Conservation (phyloP, 768 basidiomycete species). For the Baorangia bicolor region DNA sequence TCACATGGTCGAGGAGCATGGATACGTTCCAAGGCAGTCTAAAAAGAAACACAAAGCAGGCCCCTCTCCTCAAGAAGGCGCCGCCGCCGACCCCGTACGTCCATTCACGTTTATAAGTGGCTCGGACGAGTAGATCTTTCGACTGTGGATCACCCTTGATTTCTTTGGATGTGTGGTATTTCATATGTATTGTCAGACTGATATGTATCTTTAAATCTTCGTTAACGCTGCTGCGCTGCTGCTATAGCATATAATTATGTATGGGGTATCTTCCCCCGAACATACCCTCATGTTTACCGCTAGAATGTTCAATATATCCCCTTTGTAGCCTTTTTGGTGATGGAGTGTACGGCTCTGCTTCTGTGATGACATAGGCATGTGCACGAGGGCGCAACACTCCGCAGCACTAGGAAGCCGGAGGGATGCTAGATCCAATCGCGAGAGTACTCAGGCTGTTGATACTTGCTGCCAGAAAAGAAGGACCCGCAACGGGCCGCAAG, state of each 20-base stretch:
- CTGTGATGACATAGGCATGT: background rate
- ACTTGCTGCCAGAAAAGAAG: background rate
- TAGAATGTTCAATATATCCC: constrained; percentile 12
- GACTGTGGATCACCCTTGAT: background rate
- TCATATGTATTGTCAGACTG: constrained; percentile 22
- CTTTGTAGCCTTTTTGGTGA: constrained; percentile 21
- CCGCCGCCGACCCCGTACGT: constrained; percentile 28
- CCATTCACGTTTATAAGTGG: constrained; percentile 34
- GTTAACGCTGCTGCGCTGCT: constrained; percentile 4
- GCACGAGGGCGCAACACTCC: background rate
- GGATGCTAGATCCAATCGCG: constrained; percentile 1
- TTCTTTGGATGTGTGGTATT: constrained; percentile 14
- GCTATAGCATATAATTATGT: constrained; percentile 18
- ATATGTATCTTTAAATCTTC: constrained; percentile 27
- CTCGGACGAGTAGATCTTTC: constrained; percentile 23
- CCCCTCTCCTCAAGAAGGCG: constrained; percentile 26
- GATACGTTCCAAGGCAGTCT: constrained; percentile 46
- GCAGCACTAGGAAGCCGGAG: background rate
- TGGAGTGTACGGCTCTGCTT: background rate
- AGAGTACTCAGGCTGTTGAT: background rate
- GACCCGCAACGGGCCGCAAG: background rate
- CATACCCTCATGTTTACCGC: constrained; percentile 16
- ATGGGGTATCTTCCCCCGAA: constrained; percentile 5
- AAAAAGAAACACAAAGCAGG: constrained; percentile 45
- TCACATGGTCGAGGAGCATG: constrained; percentile 54